phyloP scores from a whole-genome alignment of 2,329 filamentous ascomycete genomes.

The Pseudocercospora vitis region DNA sequence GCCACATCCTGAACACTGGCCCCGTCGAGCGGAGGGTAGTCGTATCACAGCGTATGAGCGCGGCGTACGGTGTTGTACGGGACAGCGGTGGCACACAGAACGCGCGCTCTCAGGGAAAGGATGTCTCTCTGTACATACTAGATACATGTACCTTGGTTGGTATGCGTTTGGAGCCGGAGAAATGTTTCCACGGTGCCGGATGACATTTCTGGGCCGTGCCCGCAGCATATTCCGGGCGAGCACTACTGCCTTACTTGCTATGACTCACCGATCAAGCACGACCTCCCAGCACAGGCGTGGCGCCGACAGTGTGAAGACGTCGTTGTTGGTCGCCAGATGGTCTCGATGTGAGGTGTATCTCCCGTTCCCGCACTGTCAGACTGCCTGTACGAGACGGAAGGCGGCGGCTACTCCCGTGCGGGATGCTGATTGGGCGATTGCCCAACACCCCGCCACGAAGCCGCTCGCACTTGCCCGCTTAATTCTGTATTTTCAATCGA shows the following conservation, averaged over 20 bases:
- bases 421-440: background rate
- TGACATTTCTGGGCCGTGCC: background rate
- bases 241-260: background rate
- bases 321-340: too few relatives aligned
- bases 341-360: too few relatives aligned
- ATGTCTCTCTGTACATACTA: background rate
- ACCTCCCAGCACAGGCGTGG: too few relatives aligned
- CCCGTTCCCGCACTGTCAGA: too few relatives aligned
- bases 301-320: too few relatives aligned
- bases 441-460: too few relatives aligned
- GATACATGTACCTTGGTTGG: too few relatives aligned
- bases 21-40: background rate
- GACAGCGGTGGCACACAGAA: background rate
- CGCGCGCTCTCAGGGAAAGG: background rate
- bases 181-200: background rate
- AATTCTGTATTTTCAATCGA: background rate
- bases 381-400: too few relatives aligned
- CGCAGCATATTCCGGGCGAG: too few relatives aligned
- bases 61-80: background rate
- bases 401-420: too few relatives aligned
- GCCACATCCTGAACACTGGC: conserved; percentile 40
- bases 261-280: too few relatives aligned
- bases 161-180: background rate
- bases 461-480: background rate
- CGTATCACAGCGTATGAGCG: background rate